Conservation (phyloP, 2,329 filamentous ascomycete species). For the Cladosporium colombiae region DNA sequence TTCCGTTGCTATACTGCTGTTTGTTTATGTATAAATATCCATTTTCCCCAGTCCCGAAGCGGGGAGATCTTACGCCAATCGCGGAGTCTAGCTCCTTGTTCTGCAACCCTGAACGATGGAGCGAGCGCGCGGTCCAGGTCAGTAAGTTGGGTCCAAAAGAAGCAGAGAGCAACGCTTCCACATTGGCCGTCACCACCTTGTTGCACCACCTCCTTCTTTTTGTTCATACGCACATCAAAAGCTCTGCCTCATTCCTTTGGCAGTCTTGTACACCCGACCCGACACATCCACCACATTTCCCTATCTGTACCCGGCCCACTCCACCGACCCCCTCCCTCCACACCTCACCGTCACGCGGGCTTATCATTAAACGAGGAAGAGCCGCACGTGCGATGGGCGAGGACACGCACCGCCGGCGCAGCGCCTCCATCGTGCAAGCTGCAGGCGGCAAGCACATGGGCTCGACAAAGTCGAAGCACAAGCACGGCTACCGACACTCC, state of each 20-base stretch:
- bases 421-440: conserved; percentile 20
- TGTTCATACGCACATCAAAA: neutral
- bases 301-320: neutral
- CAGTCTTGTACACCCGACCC: neutral
- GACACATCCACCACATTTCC: neutral
- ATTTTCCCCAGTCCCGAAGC: neutral
- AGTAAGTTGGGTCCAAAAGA: neutral
- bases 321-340: neutral
- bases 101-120: conserved; percentile 1
- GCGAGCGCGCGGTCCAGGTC: conserved; percentile 1
- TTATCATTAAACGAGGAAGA: neutral
- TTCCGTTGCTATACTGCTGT: too few relatives aligned
- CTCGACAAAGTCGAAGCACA: neutral
- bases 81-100: neutral
- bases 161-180: neutral
- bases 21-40: neutral
- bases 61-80: conserved; percentile 2
- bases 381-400: conserved; percentile 11
- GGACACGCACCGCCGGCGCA: conserved; percentile 22
- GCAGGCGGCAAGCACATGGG: conserved; percentile 18
- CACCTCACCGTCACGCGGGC: neutral
- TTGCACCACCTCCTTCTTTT: neutral
- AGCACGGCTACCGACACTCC: conserved; percentile 23
- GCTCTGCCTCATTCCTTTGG: conserved; percentile 19
- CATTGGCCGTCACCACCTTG: neutral